Evolutionary conservation across 1,284 basidiomycete species (phyloP), one percentile per base, ranked within the genome.

Genomic region (Ustilago xerochloae): DNA sequence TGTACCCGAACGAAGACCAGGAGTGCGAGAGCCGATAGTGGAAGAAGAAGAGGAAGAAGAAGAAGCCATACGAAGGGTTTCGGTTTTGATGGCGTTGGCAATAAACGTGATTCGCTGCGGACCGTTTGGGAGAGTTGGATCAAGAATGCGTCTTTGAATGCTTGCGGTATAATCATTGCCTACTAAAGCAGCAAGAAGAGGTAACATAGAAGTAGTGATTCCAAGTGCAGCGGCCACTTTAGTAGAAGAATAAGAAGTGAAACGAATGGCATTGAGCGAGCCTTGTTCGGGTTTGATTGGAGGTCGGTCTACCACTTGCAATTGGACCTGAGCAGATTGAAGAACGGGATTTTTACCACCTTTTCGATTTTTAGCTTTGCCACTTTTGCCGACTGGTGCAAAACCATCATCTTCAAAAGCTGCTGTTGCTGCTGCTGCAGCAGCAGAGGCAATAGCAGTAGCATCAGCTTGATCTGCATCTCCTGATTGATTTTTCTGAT

Each of bases 161-260:
- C 45, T 30, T 18, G 75, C 53, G 0, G 77, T 73, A 61, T 79
- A 78, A 67, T 81, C 80, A 63, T 81, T 81, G 38, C 78, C 80
- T 8, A 74, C 71, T 0, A 81, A 29, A 3, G 80, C 70, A 8
- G 74, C 80, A 12, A 81, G 63, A 0, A 81, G 66, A 6, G 80
- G 69, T 1, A 81, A 68, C 53, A 81, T 75, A 0, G 72, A 51
- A 0, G 70, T 28, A 0, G 79, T 62, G 13, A 81, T 63, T 10
- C 68, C 63, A 18, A 81, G 69, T 9, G 66, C 59, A 13, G 59
- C 58, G 4, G 80, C 77, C 15, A 81, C 61, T 32, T 66, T 69
- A 9, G 57, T n/a, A 7, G 77, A 63, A 2, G 68, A 73, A 52
- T 81, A 80, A 5, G 77, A 67, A 1, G 56, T 56, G 50, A 80